Evolutionary conservation across 2,329 filamentous ascomycete species (phyloP), one percentile per base, ranked within the genome.

Genomic region (Lasiodiplodia gonubiensis): DNA sequence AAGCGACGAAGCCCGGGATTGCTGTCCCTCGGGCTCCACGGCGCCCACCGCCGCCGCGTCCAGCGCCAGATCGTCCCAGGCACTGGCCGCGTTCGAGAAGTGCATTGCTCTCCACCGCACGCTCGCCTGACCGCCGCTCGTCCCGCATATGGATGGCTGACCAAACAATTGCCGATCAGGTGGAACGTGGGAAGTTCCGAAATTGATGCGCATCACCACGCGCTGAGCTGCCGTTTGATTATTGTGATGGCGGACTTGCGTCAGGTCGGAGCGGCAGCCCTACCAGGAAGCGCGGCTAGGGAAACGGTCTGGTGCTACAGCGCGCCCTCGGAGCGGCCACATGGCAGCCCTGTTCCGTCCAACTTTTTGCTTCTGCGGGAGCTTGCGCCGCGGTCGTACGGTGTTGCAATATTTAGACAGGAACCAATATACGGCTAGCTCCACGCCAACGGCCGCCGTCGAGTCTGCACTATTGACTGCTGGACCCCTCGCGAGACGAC

Each of bases 161-260:
- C 42, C 59, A 30, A 39, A 51, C 46, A 51, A 35, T 63, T 46
- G 55, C 55, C 55, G 55, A 63, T 63, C 59, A 25, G 59, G 18
- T 51, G 59, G 27, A 18, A 37, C 59, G 46, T 51, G 59, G 59
- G 4, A 63, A 63, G 27, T 63, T 63, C 59, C 59, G 59, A 51
- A 63, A 63, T 63, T 63, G 59, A 63, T 51, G 59, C 30, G 59
- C 59, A 63, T 63, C 59, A 63, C 59, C 46, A 51, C 42, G 39
- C 57, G 27, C 57, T 23, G 39, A 16, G 33, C 37, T 35, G 23
- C 57, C 39, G 57, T 61, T 61, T 61, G 37, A 60, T 51, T 21
- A 46, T 46, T 63, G 59, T 51, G 59, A 35, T 39, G 59, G 46
- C 59, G 46, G 27, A 30, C 59, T 51, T 63, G 46, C 59, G 59